Evolutionary conservation across 768 basidiomycete species (phyloP).

Genomic region (Tulasnella sp.): DNA sequence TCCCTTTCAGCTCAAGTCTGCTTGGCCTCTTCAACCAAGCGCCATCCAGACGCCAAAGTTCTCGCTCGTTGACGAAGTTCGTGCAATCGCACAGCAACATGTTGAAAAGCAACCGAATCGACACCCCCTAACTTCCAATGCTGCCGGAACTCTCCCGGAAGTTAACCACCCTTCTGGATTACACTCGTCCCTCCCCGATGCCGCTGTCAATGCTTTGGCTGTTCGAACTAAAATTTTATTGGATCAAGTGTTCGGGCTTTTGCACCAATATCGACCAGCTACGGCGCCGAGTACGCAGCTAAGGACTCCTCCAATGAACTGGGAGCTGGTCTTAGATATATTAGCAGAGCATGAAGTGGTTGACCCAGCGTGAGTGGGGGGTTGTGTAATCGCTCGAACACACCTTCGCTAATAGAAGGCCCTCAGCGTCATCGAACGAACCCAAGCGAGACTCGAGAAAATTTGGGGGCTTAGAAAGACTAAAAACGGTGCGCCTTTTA

Average conservation of each 20-base stretch:
- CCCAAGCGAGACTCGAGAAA: neutral
- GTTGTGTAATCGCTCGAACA: neutral
- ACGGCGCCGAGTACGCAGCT: neutral
- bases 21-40: slow-evolving; percentile 1
- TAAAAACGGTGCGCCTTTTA: neutral
- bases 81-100: neutral
- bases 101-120: neutral
- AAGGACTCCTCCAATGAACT: neutral
- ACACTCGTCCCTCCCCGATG: neutral
- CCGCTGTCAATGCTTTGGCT: neutral
- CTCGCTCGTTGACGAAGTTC: slow-evolving; percentile 12
- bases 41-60: neutral
- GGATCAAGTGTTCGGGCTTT: neutral
- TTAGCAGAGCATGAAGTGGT: neutral
- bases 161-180: neutral
- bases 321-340: neutral
- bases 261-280: neutral
- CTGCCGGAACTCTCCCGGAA: neutral
- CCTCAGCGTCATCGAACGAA: neutral
- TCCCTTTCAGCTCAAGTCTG: neutral
- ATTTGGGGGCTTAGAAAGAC: neutral
- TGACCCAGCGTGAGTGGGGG: neutral
- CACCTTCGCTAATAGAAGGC: neutral
- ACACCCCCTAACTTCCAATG: neutral
- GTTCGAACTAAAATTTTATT: neutral